Base-by-base conservation (phyloP, 2,329 filamentous ascomycete species). In the Dothistroma septosporum region DNA sequence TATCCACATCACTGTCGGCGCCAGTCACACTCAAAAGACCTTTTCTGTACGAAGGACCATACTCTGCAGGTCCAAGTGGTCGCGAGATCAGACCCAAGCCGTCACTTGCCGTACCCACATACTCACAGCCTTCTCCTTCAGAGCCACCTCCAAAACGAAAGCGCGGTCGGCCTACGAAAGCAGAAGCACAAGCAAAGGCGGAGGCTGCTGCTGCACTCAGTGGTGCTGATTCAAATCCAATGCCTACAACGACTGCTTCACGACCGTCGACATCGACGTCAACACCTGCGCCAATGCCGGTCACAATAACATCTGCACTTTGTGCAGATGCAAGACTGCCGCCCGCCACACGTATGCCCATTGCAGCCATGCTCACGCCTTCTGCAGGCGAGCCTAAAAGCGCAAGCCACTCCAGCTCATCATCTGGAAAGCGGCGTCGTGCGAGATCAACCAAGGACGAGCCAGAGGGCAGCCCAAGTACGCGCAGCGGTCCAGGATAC, bases 101-200 rank as follows among this genome's bases (percentile, higher is more conserved):
- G 8, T 71, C 76, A 32, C 59, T 60, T n/a, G 46, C 63, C 6
- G 49, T 57, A 16, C 50, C 53, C 31, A 33, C 53, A 12, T 64
- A 64, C 33, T 46, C 60, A 1, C 69, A 70, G 35, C 55, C 68
- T 19, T 64, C 69, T 31, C 55, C 69, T 22, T 64, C 63, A 22
- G 71, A 73, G 48, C 70, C 62, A 12, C 68, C 70, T 28, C 62
- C 69, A 0, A 80, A 79, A 65, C 78, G 79, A 65, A 80, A 79
- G 67, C 74, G 79, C 57, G 79, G 79, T 32, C 72, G 79, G 57
- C 79, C 79, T 8, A 79, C 78, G 4, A 81, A 80, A 62, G 78
- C 76, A 58, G 77, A 80, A 65, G 74, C 76, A 44, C 74, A 79
- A 59, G 75, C 75, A 57, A 77, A 77, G 68, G 77, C 75, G 33